Evolutionary conservation across 495 filamentous ascomycete genomes (phyloP).

Genomic region (Hyaloscypha finlandica): DNA sequence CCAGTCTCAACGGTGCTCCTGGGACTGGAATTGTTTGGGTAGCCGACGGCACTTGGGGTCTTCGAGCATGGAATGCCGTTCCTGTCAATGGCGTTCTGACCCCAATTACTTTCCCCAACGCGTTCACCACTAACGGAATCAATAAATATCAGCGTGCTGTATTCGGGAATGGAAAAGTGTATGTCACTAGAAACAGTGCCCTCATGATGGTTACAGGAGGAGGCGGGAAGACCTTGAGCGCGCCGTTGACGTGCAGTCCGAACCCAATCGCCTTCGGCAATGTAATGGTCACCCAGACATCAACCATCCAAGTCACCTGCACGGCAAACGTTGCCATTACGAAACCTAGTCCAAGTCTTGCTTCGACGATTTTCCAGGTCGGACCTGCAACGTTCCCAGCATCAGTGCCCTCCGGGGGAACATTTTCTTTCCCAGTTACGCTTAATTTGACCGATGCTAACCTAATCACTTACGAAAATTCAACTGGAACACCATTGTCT

Average conservation of each 20-base stretch:
- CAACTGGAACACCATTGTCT: not conserved
- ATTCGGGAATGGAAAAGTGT: constrained; percentile 39
- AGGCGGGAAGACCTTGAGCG: not conserved
- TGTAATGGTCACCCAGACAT: not conserved
- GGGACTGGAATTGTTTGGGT: constrained; percentile 24
- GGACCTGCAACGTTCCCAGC: not conserved
- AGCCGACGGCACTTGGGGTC: constrained; percentile 2
- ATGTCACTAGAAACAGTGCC: not conserved
- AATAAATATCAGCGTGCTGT: constrained; percentile 45
- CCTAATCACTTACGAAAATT: not conserved
- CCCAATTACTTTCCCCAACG: constrained; percentile 34
- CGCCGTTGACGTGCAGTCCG: not conserved
- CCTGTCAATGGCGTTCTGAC: constrained; percentile 36
- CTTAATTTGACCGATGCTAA: not conserved
- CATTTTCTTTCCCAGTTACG: not conserved
- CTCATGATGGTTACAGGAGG: not conserved
- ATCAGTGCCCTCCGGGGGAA: not conserved
- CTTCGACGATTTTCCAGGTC: not conserved
- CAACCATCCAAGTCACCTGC: not conserved
- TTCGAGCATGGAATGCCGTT: constrained; percentile 32
- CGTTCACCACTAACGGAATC: constrained; percentile 26
- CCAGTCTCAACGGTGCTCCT: not conserved
- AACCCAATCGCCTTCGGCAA: not conserved
- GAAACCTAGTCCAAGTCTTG: not conserved
- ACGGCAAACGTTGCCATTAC: not conserved